Base-by-base conservation (phyloP, 2,329 filamentous ascomycete genomes). In the Grosmannia serpens region DNA sequence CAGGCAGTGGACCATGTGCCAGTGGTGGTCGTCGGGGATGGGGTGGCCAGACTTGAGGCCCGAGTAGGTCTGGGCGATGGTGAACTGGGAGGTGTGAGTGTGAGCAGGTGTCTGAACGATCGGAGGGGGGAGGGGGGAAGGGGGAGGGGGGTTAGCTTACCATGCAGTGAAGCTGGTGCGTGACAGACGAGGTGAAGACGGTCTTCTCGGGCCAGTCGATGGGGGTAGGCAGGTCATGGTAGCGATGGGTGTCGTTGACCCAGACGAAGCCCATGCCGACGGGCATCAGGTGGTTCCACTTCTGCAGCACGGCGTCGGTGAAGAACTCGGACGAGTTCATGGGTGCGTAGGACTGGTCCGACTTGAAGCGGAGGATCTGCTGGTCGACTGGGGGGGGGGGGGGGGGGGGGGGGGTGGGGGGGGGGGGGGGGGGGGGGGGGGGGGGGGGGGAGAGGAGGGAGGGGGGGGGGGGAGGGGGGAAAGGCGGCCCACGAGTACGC, bases 1-100 rank as follows among this genome's bases (percentile, higher is more conserved):
- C 65, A 77, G 75, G 68, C 75, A 77, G 68, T 77, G 75, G 57
- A 74, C 72, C 69, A 77, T 74, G 65, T 77, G 75, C 71, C 73
- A 75, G 65, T 75, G 72, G 65, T 75, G 72, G 61, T 76, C 74
- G 27, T 72, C 68, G 22, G 73, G 73, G 44, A 76, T 67, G 51
- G 68, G 63, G 61, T 72, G 70, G 59, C 69, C 68, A 3, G 71
- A 69, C 53, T 67, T 70, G 53, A 75, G 65, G 26, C 72, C 73
- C 0, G 73, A 74, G 67, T 75, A 76, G 7, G 71, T 75, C 62
- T 75, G 71, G 35, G 72, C 72, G 49, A 75, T 71, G 61, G 73
- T 71, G 63, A 70, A 50, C 35, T 44, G 20, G 17, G 20, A 20
- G 41, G 17, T 44, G 41, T 44, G 5, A 44, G 41, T 17, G 7